phyloP scores from a whole-genome alignment of 192 early-diverging fungal genomes.

The Podila epicladia region DNA sequence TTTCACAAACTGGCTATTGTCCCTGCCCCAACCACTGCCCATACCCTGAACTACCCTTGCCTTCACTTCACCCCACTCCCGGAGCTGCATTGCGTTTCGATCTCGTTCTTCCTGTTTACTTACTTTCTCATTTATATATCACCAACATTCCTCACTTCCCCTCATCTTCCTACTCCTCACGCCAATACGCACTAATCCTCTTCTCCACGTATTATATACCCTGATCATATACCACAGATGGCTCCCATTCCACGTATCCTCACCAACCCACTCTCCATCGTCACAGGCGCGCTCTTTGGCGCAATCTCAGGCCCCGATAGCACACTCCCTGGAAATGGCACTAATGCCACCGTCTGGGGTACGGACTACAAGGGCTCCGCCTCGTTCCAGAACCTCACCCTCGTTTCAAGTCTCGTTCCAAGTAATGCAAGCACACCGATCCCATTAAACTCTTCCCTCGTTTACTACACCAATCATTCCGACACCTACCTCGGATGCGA shows the following conservation, averaged over 20 bases:
- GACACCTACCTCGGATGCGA: slow-evolving; percentile 31
- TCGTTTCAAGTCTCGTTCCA: slow-evolving; percentile 1
- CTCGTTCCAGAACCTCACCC: slow-evolving; percentile 31
- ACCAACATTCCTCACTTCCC: background rate
- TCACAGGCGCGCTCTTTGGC: slow-evolving; percentile 41
- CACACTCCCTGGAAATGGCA: slow-evolving; percentile 29
- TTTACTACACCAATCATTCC: slow-evolving; percentile 33
- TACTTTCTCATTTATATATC: background rate
- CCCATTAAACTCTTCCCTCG: slow-evolving; percentile 8
- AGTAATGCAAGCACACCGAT: slow-evolving; percentile 2
- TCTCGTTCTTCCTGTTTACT: background rate
- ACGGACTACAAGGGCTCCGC: slow-evolving; percentile 37
- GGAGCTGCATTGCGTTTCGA: background rate
- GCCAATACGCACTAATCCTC: background rate
- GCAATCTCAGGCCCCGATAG: slow-evolving; percentile 40
- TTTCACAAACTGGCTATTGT: no score
- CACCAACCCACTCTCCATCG: slow-evolving; percentile 37
- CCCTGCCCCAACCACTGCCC: background rate
- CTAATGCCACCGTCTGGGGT: slow-evolving; percentile 34
- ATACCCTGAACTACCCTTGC: background rate
- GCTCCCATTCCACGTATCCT: slow-evolving; percentile 38
- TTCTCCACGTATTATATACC: background rate
- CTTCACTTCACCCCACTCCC: background rate
- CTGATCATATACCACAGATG: slow-evolving; percentile 8
- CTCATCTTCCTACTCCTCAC: background rate